These are phyloP conservation scores for Blumeriella jaapii DNA, from an alignment of 2,329 filamentous ascomycete species.

Conservation along the genomic window DNA sequence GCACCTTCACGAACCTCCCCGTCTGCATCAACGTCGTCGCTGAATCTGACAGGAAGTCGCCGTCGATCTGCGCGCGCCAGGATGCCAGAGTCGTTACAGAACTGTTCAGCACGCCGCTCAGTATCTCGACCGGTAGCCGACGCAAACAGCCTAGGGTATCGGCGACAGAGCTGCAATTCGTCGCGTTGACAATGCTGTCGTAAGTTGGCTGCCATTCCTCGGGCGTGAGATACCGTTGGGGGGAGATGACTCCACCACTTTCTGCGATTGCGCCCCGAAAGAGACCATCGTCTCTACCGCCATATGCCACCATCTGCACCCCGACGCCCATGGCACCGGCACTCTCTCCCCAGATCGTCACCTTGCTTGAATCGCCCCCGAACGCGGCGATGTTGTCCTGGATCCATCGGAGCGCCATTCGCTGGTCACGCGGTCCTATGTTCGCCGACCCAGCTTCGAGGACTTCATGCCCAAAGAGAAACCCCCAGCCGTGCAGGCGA, in stretches of 20 bases:
- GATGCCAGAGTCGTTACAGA: conserved; percentile 32
- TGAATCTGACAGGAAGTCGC: conserved; percentile 41
- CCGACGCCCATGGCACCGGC: conserved; percentile 34
- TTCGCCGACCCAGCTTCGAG: conserved; percentile 33
- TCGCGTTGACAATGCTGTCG: conserved; percentile 29
- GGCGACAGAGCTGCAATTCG: conserved; percentile 17
- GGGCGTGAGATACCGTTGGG: conserved; percentile 4
- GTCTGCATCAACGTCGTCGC: conserved; percentile 40
- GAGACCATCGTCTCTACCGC: conserved; percentile 38
- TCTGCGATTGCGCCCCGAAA: conserved; percentile 42
- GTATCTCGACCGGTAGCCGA: conserved; percentile 31
- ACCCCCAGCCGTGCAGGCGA: conserved; percentile 34
- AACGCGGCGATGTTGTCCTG: conserved; percentile 34
- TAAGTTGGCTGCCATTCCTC: conserved; percentile 19
- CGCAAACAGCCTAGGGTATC: conserved; percentile 20
- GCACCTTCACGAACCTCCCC: conserved; percentile 51
- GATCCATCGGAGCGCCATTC: conserved; percentile 32
- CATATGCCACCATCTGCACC: conserved; percentile 35
- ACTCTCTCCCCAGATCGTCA: conserved; percentile 34
- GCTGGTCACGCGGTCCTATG: conserved; percentile 33
- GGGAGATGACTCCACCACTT: conserved; percentile 31
- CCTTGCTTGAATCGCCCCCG: conserved; percentile 30
- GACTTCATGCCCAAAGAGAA: conserved; percentile 32
- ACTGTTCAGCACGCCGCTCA: conserved; percentile 32
- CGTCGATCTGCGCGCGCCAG: conserved; percentile 37